Percentiles rank a stretch among this genome's conserved stretches.
Evolutionary conservation across 345 rosid species (phyloP).

Genomic region (Rhizophora mangle): DNA sequence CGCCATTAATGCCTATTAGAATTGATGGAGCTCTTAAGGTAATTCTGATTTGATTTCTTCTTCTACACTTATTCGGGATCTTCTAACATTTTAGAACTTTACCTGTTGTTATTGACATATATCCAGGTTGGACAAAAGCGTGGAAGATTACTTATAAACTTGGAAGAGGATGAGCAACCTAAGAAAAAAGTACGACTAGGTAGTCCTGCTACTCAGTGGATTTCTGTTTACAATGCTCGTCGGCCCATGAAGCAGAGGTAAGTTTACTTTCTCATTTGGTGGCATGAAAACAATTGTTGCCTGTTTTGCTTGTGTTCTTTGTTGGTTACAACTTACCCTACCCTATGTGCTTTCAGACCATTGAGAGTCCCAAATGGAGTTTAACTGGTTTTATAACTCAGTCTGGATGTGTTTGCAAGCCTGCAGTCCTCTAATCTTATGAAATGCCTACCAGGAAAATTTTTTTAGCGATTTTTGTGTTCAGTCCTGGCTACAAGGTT

Average conservation of each 20-base stretch:
- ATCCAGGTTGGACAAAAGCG: slow-evolving; percentile 34
- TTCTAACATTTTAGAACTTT: background rate
- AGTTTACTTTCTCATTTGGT: background rate
- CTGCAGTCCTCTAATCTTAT: background rate
- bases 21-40: slow-evolving; percentile 38
- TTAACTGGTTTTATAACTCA: slow-evolving; percentile 3
- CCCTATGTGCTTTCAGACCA: background rate
- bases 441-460: background rate
- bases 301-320: background rate
- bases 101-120: background rate
- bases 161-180: slow-evolving; percentile 37
- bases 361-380: slow-evolving; percentile 1
- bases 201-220: slow-evolving; percentile 38
- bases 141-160: slow-evolving; percentile 28
- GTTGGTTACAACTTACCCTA: background rate
- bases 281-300: background rate
- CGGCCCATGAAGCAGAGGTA: slow-evolving; percentile 38
- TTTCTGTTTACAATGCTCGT: slow-evolving; percentile 32
- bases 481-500: too few species aligned
- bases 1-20: slow-evolving; percentile 28
- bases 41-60: slow-evolving; percentile 1
- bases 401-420: background rate
- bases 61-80: background rate
- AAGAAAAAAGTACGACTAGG: slow-evolving; percentile 32
- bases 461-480: too few species aligned